phyloP scores from a whole-genome alignment of 2,329 filamentous ascomycete genomes.

The Apiospora aurea region DNA sequence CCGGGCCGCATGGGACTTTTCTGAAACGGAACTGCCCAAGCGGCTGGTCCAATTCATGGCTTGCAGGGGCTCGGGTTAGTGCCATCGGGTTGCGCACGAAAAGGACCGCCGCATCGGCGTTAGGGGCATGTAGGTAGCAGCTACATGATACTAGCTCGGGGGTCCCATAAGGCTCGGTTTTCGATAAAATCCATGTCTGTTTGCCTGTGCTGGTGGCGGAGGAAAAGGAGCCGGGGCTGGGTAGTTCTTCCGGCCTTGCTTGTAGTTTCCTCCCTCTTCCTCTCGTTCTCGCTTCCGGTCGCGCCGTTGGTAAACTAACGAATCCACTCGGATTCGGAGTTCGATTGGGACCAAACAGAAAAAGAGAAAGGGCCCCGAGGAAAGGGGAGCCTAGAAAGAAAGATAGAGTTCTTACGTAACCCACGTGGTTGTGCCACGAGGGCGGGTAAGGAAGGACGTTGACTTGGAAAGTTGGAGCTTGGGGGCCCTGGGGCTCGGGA shows the following conservation, averaged over 20 bases:
- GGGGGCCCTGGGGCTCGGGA: no score
- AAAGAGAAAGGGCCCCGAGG: neutral
- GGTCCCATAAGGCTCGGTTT: neutral
- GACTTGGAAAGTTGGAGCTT: no score
- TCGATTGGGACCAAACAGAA: neutral
- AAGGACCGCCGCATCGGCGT: conserved; percentile 1
- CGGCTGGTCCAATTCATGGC: neutral
- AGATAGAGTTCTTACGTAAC: conserved; percentile 21
- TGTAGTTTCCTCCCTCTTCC: neutral
- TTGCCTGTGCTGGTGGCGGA: neutral
- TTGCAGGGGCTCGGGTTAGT: neutral
- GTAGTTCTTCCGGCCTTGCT: neutral
- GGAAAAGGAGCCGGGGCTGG: neutral
- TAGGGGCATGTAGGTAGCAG: neutral
- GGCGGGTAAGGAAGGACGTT: conserved; percentile 10
- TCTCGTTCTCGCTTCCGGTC: neutral
- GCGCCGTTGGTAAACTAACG: neutral
- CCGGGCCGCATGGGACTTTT: neutral
- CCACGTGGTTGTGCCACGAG: conserved; percentile 16
- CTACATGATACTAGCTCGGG: neutral
- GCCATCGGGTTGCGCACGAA: neutral
- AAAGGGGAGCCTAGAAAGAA: neutral
- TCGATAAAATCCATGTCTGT: no score
- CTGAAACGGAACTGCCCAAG: conserved; percentile 1
- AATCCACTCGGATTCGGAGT: neutral